Base-by-base conservation (phyloP, 805 yeast species). In the Teunomyces lycoperdinae region DNA sequence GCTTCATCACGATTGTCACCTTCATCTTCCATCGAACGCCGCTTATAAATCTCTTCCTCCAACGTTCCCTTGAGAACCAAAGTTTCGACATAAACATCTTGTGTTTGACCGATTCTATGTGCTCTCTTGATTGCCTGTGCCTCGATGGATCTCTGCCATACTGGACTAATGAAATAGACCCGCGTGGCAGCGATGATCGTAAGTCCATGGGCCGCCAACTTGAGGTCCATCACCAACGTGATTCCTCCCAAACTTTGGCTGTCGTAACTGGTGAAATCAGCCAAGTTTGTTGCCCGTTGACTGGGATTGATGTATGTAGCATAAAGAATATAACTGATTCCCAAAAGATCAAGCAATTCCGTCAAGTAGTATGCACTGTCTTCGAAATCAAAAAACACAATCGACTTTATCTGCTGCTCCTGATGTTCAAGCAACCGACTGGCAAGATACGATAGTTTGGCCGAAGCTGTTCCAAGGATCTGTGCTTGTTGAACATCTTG, bases 91-190 rank as follows among this genome's bases (percentile, higher is more conserved):
- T 62, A 66, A 0, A 85, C 89, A 16, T 79, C 80, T n/a, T 72
- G 66, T 0, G 71, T 68, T 53, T 85, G 90, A 0, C 91, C 90
- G 60, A 85, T 85, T 63, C 90, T 75, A 63, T 85, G 91, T 0
- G 89, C 85, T 67, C 91, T 77, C 53, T 85, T 84, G 42, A 85
- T 83, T 0, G 89, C 89, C 56, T 85, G 90, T 0, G 89, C 89
- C 58, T 85, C 90, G 14, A 80, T 70, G 0, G 86, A 76, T 47
- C 81, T 72, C 52, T 76, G 79, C 90, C 89, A 85, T 1, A 85
- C 84, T 1, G 89, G 89, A 53, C 77, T 83, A n/a, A 84, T 69
- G 58, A 85, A 84, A 57, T 82, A 85, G 1, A 85, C 87, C 45
- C 81, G 70, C 0, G 89, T 82, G 3, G 90, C 90, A 0, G 83